Conservation (phyloP, 352 stramenopile species). For the Globisporangium parvum region DNA sequence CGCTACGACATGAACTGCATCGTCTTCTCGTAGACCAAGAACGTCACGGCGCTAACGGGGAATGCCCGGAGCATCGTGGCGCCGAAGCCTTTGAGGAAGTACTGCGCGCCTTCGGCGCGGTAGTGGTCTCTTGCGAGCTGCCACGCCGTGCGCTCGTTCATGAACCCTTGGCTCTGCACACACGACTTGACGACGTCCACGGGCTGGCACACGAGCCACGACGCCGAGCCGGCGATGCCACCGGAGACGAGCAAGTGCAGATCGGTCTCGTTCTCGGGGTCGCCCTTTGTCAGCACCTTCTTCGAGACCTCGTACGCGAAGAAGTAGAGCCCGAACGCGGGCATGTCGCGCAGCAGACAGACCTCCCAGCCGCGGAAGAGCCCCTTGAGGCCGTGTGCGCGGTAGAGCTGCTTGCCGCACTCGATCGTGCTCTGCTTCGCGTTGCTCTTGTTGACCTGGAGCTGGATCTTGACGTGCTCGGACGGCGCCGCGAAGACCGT, state of each 20-base stretch:
- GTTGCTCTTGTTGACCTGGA: conserved; percentile 56
- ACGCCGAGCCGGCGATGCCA: conserved; percentile 68
- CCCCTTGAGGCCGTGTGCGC: conserved; percentile 29
- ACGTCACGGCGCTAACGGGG: conserved; percentile 79
- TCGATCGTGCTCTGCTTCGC: conserved; percentile 44
- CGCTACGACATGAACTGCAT: conserved; percentile 72
- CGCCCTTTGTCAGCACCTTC: conserved; percentile 33
- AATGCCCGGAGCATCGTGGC: conserved; percentile 79
- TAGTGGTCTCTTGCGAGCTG: conserved; percentile 42
- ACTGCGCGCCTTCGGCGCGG: conserved; percentile 40
- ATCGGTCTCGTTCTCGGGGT: conserved; percentile 61
- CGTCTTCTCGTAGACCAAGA: conserved; percentile 80
- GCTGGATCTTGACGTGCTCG: conserved; percentile 82
- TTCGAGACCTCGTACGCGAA: conserved; percentile 76
- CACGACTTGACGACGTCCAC: conserved; percentile 90
- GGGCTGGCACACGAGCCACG: conserved; percentile 75
- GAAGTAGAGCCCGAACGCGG: conserved; percentile 79
- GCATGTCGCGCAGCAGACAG: conserved; percentile 67
- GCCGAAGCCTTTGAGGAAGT: conserved; percentile 79
- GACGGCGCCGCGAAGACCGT: conserved; percentile 64
- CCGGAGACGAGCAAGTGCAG: conserved; percentile 65
- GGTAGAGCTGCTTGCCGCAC: conserved; percentile 35
- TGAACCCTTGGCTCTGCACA: conserved; percentile 70
- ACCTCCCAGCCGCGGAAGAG: conserved; percentile 69
- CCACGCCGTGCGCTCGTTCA: conserved; percentile 31